Evolutionary conservation across 148 eudicot genomes (phyloP), one percentile per base, ranked within the genome.

Genomic region (Talinum fruticosum): DNA sequence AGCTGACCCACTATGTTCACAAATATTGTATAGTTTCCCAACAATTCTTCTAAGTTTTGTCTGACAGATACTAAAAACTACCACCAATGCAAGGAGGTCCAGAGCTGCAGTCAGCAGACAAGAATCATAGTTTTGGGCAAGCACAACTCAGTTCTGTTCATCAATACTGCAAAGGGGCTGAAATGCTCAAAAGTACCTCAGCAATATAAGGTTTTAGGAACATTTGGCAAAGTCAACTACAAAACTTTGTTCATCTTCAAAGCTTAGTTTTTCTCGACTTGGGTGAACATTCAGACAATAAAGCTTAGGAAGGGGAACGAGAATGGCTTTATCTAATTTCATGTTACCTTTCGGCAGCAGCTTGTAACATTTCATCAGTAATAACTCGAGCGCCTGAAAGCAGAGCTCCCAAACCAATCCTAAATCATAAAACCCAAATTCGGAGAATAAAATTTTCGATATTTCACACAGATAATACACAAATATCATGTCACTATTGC

Each of bases 381-480:
- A 96, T 90, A 49, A 86, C 80, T 75, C 88, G 97, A 89, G 99
- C 94, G 78, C 99, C 99, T 32, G 97, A 84, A 35, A 96, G 85
- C 49, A 96, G 87, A 83, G 97, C 86, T 87, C 99, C 99, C 89
- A 96, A 82, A 72, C 99, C 97, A 85, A 96, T 96, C 86, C 99
- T 96, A 86, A 66, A 83, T 32, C 64, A 84, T 64, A 78, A 71
- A 61, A 10, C 75, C 75, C 83, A 69, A 80, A 66, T 29, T 49
- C 33, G 38, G 18, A 59, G 51, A 79, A 32, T 73, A 19, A 16
- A 4, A 64, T 61, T 5, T 30, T 75, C 16, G 74, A 72, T 73
- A 8, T 15, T 62, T 64, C 8, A 37, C 13, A 30, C 29, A 28
- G 10, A 62, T 26, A 23, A 26, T 14, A 65, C 5, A 32, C 21